Percentiles rank a stretch among this genome's conserved stretches.
phyloP scores from a whole-genome alignment of 805 yeast species.

The Wickerhamomyces xylosicus region DNA sequence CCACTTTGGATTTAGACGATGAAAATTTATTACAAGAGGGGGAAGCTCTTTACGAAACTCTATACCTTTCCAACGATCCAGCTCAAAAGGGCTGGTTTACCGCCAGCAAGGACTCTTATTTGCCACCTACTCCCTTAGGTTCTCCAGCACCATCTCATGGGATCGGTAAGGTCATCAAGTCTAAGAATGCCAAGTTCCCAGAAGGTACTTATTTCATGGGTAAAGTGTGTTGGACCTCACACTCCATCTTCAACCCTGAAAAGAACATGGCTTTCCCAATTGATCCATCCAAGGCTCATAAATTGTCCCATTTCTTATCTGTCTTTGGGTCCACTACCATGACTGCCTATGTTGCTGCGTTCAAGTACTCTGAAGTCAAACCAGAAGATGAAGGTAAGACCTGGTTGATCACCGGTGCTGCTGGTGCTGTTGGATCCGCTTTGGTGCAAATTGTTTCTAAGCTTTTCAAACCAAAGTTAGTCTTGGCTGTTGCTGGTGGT shows the following conservation, averaged over 20 bases:
- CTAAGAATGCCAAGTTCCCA: conserved; percentile 29
- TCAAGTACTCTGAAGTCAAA: conserved; percentile 35
- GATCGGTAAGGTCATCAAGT: conserved; percentile 37
- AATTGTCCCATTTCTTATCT: conserved; percentile 33
- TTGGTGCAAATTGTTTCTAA: conserved; percentile 48
- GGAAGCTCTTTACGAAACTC: conserved; percentile 33
- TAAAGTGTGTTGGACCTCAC: conserved; percentile 38
- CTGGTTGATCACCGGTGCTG: conserved; percentile 51
- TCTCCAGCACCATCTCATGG: conserved; percentile 41
- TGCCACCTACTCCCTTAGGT: conserved; percentile 25
- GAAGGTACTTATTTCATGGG: conserved; percentile 36
- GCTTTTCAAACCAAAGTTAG: conserved; percentile 40
- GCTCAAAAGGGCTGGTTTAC: conserved; percentile 51
- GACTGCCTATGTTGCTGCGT: conserved; percentile 51
- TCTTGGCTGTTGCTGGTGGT: conserved; percentile 56
- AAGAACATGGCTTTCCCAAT: conserved; percentile 1
- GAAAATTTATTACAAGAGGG: conserved; percentile 22
- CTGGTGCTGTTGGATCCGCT: conserved; percentile 65
- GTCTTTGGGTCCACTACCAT: conserved; percentile 47
- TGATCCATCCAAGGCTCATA: conserved; percentile 15
- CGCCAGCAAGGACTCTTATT: conserved; percentile 19
- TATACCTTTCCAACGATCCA: conserved; percentile 48
- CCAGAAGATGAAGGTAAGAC: conserved; percentile 31
- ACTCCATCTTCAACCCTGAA: conserved; percentile 23
- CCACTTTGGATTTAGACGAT: conserved; percentile 13